Percentiles rank a stretch among this genome's conserved stretches.
Evolutionary conservation across 441 rosid species (phyloP).

Genomic region (Arabidopsis hybrid): DNA sequence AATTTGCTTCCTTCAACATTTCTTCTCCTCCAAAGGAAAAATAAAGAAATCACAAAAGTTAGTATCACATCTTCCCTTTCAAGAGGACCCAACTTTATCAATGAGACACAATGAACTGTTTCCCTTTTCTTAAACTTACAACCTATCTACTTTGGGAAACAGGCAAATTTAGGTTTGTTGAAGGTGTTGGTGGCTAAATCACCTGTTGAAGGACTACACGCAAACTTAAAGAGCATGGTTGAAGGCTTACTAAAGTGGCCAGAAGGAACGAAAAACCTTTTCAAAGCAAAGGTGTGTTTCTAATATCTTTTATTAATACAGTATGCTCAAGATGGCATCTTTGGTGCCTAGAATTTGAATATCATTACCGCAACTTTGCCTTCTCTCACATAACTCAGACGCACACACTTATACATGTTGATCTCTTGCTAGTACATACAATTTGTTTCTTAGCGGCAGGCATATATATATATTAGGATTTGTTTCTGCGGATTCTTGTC

Average conservation of each 20-base stretch:
- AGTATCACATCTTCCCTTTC: conserved; percentile 36
- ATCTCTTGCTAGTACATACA: conserved; percentile 21
- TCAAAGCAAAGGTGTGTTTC: conserved; percentile 82
- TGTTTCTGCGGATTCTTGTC: conserved; percentile 23
- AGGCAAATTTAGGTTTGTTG: conserved; percentile 93
- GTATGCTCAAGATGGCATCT: conserved; percentile 7
- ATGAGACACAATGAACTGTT: conserved; percentile 19
- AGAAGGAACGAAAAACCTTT: conserved; percentile 82
- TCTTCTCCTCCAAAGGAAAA: conserved; percentile 87
- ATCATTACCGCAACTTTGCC: background rate
- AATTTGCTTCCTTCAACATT: conserved; percentile 84
- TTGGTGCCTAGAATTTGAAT: background rate
- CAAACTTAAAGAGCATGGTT: conserved; percentile 74
- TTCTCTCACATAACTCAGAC: conserved; percentile 6
- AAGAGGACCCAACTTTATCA: background rate
- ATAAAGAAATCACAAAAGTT: conserved; percentile 88
- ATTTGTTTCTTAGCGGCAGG: conserved; percentile 13
- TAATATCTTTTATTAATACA: background rate
- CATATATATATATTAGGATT: background rate
- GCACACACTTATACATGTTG: background rate
- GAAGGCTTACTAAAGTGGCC: conserved; percentile 94
- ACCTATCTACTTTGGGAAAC: conserved; percentile 44
- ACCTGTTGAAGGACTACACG: conserved; percentile 76
- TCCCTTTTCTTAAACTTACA: conserved; percentile 22
- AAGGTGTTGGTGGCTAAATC: conserved; percentile 97